A percentile compares a stretch with the other conserved stretches of the same genome.
Evolutionary conservation across 192 early-diverging fungal species (phyloP).

Genomic region (Rhizophlyctis rosea): DNA sequence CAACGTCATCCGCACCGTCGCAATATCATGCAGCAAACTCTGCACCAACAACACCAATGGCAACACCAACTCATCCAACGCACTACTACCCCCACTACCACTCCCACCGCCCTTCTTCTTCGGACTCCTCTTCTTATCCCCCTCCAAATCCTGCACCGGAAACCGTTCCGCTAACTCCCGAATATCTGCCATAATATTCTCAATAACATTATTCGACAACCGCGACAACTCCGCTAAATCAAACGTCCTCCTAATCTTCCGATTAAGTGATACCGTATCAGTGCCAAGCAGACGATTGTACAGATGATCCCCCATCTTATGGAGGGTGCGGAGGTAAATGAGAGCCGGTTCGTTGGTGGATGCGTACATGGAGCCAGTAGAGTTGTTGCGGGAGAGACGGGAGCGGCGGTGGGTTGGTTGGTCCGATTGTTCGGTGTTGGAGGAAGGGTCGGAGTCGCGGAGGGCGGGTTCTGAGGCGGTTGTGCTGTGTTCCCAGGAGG

Average conservation of each 20-base stretch:
- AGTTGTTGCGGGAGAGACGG: background rate
- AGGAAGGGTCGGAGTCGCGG: background rate
- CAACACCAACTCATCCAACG: constrained; percentile 9
- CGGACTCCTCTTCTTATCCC: background rate
- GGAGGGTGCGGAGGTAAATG: constrained; percentile 26
- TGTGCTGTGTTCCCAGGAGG: background rate
- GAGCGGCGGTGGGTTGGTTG: background rate
- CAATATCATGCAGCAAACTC: constrained; percentile 30
- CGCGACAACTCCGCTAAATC: constrained; percentile 35
- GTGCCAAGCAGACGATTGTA: constrained; percentile 29
- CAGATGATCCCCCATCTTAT: constrained; percentile 19
- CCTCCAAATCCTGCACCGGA: constrained; percentile 1
- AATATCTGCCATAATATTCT: constrained; percentile 35
- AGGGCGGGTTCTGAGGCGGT: background rate
- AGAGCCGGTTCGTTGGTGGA: background rate
- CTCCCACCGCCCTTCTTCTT: constrained; percentile 2
- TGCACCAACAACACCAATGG: constrained; percentile 36
- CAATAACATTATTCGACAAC: constrained; percentile 35
- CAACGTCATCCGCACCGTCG: constrained; percentile 12
- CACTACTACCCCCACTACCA: background rate
- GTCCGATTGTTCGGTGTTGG: background rate
- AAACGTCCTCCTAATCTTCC: constrained; percentile 34
- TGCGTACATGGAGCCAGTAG: background rate
- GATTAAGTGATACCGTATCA: constrained; percentile 38
- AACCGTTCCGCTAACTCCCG: constrained; percentile 27